A percentile compares a stretch with the other conserved stretches of the same genome.
Conservation (phyloP, 2,329 filamentous ascomycete genomes). For the Trichoderma arundinaceum region DNA sequence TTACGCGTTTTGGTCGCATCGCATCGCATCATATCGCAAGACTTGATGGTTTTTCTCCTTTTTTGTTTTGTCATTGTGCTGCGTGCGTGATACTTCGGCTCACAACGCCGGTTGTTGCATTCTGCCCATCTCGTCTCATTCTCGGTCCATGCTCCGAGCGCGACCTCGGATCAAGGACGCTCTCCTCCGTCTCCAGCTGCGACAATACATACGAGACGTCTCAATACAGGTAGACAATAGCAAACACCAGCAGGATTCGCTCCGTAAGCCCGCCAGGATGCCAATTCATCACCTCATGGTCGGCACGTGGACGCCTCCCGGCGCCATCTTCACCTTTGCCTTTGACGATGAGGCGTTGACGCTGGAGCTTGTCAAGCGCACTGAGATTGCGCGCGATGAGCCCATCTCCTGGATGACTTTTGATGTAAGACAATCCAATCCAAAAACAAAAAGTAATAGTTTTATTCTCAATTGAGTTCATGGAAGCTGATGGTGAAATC, state of each 20-base stretch:
- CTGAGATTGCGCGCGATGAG: conserved; percentile 79
- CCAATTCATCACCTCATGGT: conserved; percentile 86
- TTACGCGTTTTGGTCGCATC: not conserved
- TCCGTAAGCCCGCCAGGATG: conserved; percentile 53
- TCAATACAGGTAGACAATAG: no score
- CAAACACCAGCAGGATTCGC: no score
- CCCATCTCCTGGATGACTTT: conserved; percentile 95
- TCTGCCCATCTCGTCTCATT: not conserved
- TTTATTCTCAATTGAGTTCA: no score
- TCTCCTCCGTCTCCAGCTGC: no score
- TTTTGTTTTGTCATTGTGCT: not conserved
- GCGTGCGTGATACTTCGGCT: not conserved
- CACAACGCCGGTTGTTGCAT: not conserved
- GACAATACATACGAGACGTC: no score
- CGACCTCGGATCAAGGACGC: no score
- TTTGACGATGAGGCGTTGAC: conserved; percentile 84
- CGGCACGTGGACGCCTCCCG: conserved; percentile 88
- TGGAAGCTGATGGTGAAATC: no score
- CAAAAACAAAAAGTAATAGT: not conserved
- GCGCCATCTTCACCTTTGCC: conserved; percentile 85
- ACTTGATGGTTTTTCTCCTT: no score
- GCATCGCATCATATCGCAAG: not conserved
- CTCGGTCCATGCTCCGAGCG: no score
- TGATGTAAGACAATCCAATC: conserved; percentile 61
- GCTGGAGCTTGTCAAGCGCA: conserved; percentile 77